Evolutionary conservation across 768 basidiomycete genomes (phyloP).

Genomic region (Mycena leptocephala): DNA sequence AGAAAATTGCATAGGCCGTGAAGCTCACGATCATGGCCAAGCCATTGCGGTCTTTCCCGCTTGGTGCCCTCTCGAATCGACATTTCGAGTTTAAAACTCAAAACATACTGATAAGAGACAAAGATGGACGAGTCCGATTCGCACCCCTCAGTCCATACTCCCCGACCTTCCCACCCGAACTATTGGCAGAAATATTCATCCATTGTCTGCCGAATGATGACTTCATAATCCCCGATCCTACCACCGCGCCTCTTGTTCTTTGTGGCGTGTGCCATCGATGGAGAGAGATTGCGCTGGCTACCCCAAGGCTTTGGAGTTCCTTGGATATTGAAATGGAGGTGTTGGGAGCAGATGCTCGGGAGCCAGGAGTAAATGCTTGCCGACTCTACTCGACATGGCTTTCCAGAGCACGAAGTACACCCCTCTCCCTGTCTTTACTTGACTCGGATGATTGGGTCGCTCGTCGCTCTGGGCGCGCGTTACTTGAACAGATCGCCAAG

Average conservation of each 20-base stretch:
- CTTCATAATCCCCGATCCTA: slow-evolving; percentile 20
- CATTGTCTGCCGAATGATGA: slow-evolving; percentile 28
- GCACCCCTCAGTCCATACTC: too few relatives aligned
- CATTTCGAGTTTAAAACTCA: too few relatives aligned
- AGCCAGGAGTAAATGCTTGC: too few relatives aligned
- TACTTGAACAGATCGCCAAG: neutral
- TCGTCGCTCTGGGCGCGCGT: neutral
- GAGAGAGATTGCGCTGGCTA: slow-evolving; percentile 25
- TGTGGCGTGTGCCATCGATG: slow-evolving; percentile 31
- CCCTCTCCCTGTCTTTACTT: neutral
- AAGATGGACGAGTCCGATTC: too few relatives aligned
- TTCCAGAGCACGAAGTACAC: neutral
- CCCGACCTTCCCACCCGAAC: neutral
- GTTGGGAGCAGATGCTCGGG: neutral
- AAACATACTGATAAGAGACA: neutral
- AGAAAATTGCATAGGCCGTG: too few relatives aligned
- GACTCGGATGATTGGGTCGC: neutral
- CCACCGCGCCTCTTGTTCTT: slow-evolving; percentile 33
- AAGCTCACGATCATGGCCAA: too few relatives aligned
- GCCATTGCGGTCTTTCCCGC: too few relatives aligned
- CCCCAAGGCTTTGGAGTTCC: slow-evolving; percentile 32
- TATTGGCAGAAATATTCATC: slow-evolving; percentile 18
- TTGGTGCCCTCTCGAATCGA: too few relatives aligned
- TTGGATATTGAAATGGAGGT: neutral
- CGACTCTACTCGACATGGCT: neutral